Evolutionary conservation across 176 grass and related monocot genomes (phyloP), one percentile per base, ranked within the genome.

Genomic region (Oryza glaberrima): DNA sequence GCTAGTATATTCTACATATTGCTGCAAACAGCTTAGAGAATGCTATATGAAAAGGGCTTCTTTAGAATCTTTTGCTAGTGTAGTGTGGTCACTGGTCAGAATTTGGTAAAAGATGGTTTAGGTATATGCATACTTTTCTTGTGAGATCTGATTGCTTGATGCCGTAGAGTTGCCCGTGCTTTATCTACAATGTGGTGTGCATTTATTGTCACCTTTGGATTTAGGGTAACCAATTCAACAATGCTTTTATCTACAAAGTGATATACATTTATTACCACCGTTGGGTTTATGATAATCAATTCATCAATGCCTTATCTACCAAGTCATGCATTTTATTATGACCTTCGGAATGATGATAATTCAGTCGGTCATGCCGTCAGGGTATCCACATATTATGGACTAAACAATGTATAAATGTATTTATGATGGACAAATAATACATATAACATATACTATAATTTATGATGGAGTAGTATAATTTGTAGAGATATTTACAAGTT

Each of bases 1-100:
- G 11, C 58, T 1, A 70, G 77, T 85, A 85, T 84, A 91, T 88
- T 91, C 82, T 82, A 63, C 12, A 7, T 60, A 65, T 74, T 78
- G 73, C 56, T 85, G 70, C 40, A 49, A 70, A 20, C 74, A 20
- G 67, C 26, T 83, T 76, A 30, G 30, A 32, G 30, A 32, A 32
- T 32, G 30, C 30, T 32, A 32, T 32, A 15, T 56, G 25, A 81
- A 85, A 85, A 65, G 12, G 25, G 20, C 28, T 69, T 75, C 60
- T 2, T 6, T 2, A 4, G 26, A 23, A 28, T 78, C 58, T 41
- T 41, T 82, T 77, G 64, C 45, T 61, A 20, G 14, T 77, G 86
- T 71, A 38, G 5, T 38, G 36, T 38, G 36, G 36, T 38, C 36
- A 38, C 36, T 38, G 26, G 35, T 36, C 46, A 78, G 77, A 52